Evolutionary conservation across 257 asterid genomes (phyloP).

Genomic region (Solanum piurae): DNA sequence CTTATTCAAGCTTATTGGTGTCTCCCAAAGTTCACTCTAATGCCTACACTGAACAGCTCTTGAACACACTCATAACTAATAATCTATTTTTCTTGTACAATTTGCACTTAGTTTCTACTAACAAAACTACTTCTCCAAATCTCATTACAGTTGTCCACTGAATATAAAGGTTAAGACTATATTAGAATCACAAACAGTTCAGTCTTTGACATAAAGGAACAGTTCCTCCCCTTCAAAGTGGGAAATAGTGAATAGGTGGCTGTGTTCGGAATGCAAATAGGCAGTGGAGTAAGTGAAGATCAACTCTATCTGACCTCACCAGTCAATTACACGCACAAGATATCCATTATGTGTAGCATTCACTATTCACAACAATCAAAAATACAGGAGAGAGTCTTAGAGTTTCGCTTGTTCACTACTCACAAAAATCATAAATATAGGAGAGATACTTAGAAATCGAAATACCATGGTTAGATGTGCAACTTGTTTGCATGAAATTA

Average conservation of each 20-base stretch:
- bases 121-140: not conserved
- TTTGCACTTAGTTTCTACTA: not conserved
- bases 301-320: not conserved
- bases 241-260: not conserved
- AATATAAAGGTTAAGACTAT: not conserved
- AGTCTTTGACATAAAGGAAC: not conserved
- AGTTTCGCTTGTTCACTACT: not conserved
- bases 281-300: not conserved
- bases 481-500: not conserved
- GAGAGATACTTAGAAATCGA: not conserved
- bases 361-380: not conserved
- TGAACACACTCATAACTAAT: not conserved
- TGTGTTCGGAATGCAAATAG: not conserved
- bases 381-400: not conserved
- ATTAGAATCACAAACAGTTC: not conserved
- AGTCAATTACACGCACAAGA: not conserved
- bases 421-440: not conserved
- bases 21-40: not conserved
- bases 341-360: not conserved
- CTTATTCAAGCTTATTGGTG: not conserved
- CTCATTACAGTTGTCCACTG: not conserved
- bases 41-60: not conserved
- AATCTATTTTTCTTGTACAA: not conserved
- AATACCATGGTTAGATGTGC: not conserved
- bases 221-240: not conserved